phyloP scores from a whole-genome alignment of 2,329 filamentous ascomycete genomes.

The Cladosporium sp. region DNA sequence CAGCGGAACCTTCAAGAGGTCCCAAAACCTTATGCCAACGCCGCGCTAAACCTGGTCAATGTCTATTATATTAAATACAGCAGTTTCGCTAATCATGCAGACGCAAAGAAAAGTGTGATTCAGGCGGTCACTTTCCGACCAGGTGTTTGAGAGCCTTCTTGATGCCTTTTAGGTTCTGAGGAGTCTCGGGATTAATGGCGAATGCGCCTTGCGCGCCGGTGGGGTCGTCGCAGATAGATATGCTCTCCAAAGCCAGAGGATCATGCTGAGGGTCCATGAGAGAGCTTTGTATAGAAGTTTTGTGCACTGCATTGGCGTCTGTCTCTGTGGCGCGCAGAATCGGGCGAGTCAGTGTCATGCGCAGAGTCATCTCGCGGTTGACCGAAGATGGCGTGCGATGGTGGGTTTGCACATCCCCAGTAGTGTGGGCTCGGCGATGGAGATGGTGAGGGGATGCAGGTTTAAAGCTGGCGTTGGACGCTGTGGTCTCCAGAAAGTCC shows the following conservation, averaged over 20 bases:
- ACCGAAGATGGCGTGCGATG: conserved; percentile 31
- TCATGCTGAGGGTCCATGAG: conserved; percentile 45
- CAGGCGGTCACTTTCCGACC: conserved; percentile 9
- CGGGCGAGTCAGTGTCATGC: conserved; percentile 90
- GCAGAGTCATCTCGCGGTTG: conserved; percentile 87
- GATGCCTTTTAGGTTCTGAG: conserved; percentile 13
- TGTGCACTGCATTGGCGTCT: conserved; percentile 57
- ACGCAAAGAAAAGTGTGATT: background rate
- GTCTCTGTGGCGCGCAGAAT: conserved; percentile 78
- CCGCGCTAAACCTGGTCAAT: conserved; percentile 1
- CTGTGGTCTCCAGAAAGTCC: background rate
- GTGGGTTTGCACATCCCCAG: background rate
- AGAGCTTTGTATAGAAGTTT: conserved; percentile 50
- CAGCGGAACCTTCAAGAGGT: background rate
- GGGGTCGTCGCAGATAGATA: conserved; percentile 44
- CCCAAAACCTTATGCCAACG: conserved; percentile 7
- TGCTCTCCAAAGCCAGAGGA: conserved; percentile 56
- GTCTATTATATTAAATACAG: background rate
- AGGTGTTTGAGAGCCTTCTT: conserved; percentile 14
- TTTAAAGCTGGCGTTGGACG: background rate
- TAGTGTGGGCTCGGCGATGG: conserved; percentile 8
- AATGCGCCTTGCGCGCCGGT: conserved; percentile 47
- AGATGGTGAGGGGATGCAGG: background rate
- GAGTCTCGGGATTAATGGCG: conserved; percentile 33
- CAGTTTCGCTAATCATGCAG: conserved; percentile 1